phyloP scores from a whole-genome alignment of 129 eudicot genomes.

The Flaveria robusta region DNA sequence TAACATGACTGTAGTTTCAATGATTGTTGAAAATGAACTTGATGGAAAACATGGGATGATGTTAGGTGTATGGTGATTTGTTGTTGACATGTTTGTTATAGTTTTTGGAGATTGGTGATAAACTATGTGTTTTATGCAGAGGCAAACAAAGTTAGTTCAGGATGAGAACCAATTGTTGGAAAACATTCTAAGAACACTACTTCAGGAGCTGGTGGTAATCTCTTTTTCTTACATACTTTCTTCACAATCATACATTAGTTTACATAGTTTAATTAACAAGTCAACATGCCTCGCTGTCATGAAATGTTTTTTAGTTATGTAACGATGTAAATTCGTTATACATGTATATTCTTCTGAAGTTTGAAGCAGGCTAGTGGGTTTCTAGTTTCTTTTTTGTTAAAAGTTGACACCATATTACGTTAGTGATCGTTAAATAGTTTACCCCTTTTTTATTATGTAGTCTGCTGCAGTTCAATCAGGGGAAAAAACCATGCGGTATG shows the following conservation, averaged over 20 bases:
- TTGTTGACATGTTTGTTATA: neutral
- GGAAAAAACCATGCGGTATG: neutral
- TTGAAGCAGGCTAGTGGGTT: too few relatives aligned
- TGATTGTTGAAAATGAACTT: too few relatives aligned
- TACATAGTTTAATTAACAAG: neutral
- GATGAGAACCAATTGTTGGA: slow-evolving; percentile 97
- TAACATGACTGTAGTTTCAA: too few relatives aligned
- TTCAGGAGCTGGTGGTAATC: slow-evolving; percentile 93
- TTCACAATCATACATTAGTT: neutral
- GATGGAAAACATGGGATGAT: neutral
- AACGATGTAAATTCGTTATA: neutral
- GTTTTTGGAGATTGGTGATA: neutral
- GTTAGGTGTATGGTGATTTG: neutral
- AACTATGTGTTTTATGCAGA: slow-evolving; percentile 45
- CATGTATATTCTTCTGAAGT: neutral
- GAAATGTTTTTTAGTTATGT: neutral
- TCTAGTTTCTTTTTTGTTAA: neutral
- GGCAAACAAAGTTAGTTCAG: slow-evolving; percentile 82
- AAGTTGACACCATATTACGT: neutral
- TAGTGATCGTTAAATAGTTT: neutral
- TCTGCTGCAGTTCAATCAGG: slow-evolving; percentile 6
- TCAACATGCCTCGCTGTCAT: neutral
- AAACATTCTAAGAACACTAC: slow-evolving; percentile 74
- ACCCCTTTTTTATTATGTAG: neutral
- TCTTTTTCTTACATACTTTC: slow-evolving; percentile 12